These are phyloP conservation scores for Trametes elegans DNA, from an alignment of 768 basidiomycete genomes.

Conservation along the genomic window DNA sequence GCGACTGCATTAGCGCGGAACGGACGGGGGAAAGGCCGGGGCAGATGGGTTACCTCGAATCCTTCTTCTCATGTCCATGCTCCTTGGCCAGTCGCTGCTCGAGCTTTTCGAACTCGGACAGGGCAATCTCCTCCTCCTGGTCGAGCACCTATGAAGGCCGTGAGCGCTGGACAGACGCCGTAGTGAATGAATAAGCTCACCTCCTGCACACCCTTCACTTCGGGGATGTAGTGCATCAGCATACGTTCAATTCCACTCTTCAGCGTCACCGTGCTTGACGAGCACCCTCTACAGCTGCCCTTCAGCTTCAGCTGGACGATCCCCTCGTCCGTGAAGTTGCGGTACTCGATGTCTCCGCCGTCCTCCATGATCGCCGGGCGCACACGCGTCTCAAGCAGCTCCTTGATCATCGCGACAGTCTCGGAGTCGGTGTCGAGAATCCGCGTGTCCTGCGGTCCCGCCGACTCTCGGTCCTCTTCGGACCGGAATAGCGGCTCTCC, in stretches of 20 bases:
- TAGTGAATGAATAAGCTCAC: conserved; percentile 32
- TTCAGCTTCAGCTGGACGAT: conserved; percentile 89
- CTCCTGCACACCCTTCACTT: conserved; percentile 91
- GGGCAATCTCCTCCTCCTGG: conserved; percentile 82
- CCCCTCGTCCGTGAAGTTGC: conserved; percentile 83
- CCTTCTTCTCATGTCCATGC: conserved; percentile 31
- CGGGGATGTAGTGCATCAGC: conserved; percentile 99
- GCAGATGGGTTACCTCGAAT: conserved; percentile 45
- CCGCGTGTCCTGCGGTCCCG: conserved; percentile 89
- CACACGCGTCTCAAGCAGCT: conserved; percentile 91
- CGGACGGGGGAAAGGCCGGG: not conserved
- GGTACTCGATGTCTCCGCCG: conserved; percentile 96
- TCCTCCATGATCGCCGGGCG: conserved; percentile 98
- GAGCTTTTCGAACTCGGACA: conserved; percentile 84
- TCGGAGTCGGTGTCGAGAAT: conserved; percentile 95
- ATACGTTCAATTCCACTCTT: conserved; percentile 98
- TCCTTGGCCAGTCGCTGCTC: conserved; percentile 62
- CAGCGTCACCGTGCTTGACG: conserved; percentile 89
- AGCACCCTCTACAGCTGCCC: conserved; percentile 96
- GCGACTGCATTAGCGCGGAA: conserved; percentile 14
- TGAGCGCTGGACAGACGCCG: not conserved
- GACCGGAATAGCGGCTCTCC: conserved; percentile 83
- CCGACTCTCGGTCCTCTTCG: conserved; percentile 73
- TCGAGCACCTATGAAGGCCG: conserved; percentile 67
- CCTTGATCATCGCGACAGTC: conserved; percentile 99